Conservation (phyloP, 352 stramenopile species). For the Elongisporangium prolatum region DNA sequence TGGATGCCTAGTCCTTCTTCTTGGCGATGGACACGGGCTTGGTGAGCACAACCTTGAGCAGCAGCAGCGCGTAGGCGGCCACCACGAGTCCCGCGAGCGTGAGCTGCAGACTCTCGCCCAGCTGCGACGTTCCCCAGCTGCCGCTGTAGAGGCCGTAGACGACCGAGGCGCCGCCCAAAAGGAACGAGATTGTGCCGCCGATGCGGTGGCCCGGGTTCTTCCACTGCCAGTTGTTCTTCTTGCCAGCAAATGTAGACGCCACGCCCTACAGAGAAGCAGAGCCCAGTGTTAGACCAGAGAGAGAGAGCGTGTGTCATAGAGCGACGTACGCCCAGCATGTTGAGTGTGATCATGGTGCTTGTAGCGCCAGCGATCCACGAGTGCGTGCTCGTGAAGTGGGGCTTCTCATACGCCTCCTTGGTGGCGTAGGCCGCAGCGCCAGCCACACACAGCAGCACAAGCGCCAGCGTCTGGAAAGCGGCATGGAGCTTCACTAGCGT, state of each 20-base stretch:
- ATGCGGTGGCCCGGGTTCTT: constrained; percentile 63
- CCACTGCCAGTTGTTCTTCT: constrained; percentile 68
- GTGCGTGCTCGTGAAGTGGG: constrained; percentile 68
- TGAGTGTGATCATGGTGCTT: constrained; percentile 40
- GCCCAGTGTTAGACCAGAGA: background rate
- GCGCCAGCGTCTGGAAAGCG: constrained; percentile 35
- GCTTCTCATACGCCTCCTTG: constrained; percentile 54
- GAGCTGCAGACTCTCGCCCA: constrained; percentile 45
- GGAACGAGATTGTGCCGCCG: constrained; percentile 43
- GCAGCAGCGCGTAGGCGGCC: constrained; percentile 36
- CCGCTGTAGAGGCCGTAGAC: constrained; percentile 59
- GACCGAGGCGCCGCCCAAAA: constrained; percentile 31
- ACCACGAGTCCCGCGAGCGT: constrained; percentile 31
- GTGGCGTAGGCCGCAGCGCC: constrained; percentile 44
- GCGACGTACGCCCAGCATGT: constrained; percentile 43
- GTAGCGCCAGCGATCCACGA: constrained; percentile 56
- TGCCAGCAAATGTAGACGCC: constrained; percentile 47
- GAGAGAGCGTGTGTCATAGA: background rate
- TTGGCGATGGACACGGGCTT: constrained; percentile 8
- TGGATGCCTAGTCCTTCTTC: constrained; percentile 1
- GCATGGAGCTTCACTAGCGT: constrained; percentile 48
- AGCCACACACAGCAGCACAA: constrained; percentile 34
- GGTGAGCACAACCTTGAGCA: constrained; percentile 32
- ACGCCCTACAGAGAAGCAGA: constrained; percentile 23
- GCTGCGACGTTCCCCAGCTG: constrained; percentile 32